phyloP scores from a whole-genome alignment of 2,329 filamentous ascomycete genomes.

The Trematosphaeria pertusa region DNA sequence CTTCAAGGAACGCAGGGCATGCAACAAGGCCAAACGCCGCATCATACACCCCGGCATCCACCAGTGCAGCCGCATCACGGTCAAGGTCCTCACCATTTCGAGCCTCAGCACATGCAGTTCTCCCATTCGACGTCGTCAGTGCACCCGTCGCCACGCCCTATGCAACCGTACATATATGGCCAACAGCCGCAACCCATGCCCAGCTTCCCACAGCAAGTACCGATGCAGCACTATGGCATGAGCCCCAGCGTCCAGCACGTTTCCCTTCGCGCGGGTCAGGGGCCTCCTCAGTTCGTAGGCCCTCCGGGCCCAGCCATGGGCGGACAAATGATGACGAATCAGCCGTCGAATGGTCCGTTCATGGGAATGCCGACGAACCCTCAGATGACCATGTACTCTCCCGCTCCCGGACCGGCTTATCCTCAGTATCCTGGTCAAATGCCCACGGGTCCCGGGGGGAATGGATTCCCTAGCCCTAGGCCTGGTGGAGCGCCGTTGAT shows the following conservation, averaged over 20 bases:
- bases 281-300: conserved; percentile 74
- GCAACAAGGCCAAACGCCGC: conserved; percentile 72
- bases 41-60: conserved; percentile 79
- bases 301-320: conserved; percentile 76
- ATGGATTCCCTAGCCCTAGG: conserved; percentile 88
- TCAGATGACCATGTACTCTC: conserved; percentile 84
- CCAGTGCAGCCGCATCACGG: conserved; percentile 76
- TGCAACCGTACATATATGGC: conserved; percentile 73
- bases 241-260: conserved; percentile 74
- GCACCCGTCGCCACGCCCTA: conserved; percentile 82
- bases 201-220: conserved; percentile 58
- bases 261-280: conserved; percentile 73
- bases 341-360: conserved; percentile 70
- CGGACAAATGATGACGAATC: conserved; percentile 80
- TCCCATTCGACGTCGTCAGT: conserved; percentile 80
- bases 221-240: conserved; percentile 74
- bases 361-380: conserved; percentile 72
- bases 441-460: conserved; percentile 66
- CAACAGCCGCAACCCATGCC: conserved; percentile 64
- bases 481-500: conserved; percentile 84
- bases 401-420: conserved; percentile 70
- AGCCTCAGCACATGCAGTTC: conserved; percentile 87
- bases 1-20: conserved; percentile 75
- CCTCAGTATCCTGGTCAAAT: conserved; percentile 62
- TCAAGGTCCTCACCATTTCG: conserved; percentile 72